These are phyloP conservation scores for Camillea tinctor DNA, from an alignment of 2,329 filamentous ascomycete species.

Conservation along the genomic window DNA sequence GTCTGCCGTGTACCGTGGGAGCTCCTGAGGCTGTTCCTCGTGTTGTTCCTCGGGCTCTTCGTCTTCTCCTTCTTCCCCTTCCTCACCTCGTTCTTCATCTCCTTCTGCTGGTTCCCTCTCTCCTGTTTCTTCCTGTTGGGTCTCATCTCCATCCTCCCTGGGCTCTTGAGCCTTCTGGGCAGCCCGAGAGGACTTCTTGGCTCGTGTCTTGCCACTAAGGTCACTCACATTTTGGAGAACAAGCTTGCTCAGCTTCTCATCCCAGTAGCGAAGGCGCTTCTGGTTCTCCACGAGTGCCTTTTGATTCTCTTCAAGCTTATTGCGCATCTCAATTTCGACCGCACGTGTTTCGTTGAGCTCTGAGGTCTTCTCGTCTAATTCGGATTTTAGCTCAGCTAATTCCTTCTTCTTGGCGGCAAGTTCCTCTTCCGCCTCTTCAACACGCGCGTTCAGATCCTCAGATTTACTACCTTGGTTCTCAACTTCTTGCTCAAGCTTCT, in stretches of 20 bases:
- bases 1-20: constrained; percentile 76
- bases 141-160: constrained; percentile 24
- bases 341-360: constrained; percentile 88
- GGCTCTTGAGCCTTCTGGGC: constrained; percentile 23
- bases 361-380: constrained; percentile 80
- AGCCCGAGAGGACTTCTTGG: constrained; percentile 21
- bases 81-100: constrained; percentile 30
- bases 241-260: constrained; percentile 85
- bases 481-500: constrained; percentile 76
- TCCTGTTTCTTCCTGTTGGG: constrained; percentile 13
- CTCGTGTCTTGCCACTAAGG: constrained; percentile 44
- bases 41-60: constrained; percentile 18
- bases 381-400: constrained; percentile 73
- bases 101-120: constrained; percentile 24
- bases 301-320: constrained; percentile 94
- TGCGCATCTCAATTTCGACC: constrained; percentile 95
- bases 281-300: constrained; percentile 86
- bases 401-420: constrained; percentile 78
- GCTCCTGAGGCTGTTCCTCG: constrained; percentile 47
- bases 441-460: constrained; percentile 68
- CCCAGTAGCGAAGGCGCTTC: constrained; percentile 80
- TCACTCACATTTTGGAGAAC: constrained; percentile 77
- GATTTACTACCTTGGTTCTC: constrained; percentile 74
- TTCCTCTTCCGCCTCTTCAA: constrained; percentile 78
- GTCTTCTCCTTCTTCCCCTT: constrained; percentile 24